phyloP scores from a whole-genome alignment of 1,284 basidiomycete species.

The Xerocomus cyaneibrunnescens region DNA sequence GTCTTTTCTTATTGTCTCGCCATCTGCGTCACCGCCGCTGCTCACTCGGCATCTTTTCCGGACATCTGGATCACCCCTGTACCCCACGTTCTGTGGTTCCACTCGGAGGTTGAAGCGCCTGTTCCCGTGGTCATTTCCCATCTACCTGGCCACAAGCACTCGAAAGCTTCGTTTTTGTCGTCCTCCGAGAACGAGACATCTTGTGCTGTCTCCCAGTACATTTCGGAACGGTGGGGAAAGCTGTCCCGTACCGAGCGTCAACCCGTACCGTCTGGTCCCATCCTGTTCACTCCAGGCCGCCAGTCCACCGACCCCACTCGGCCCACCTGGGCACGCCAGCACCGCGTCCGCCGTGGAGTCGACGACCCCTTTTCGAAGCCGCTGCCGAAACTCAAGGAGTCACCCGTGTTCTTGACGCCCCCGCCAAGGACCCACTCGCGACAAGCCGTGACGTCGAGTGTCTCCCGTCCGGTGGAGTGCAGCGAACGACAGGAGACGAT shows the following conservation, averaged over 20 bases:
- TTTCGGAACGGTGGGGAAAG: conserved; percentile 34
- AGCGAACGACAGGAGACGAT: conserved; percentile 1
- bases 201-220: conserved; percentile 30
- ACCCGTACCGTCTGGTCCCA: conserved; percentile 13
- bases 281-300: conserved; percentile 20
- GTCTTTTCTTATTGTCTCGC: conserved; percentile 56
- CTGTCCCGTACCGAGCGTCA: conserved; percentile 22
- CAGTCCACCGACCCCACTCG: conserved; percentile 23
- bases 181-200: conserved; percentile 16
- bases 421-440: conserved; percentile 23
- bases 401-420: conserved; percentile 3
- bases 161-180: conserved; percentile 5
- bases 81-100: conserved; percentile 59
- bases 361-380: conserved; percentile 41
- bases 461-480: not conserved
- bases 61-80: conserved; percentile 53
- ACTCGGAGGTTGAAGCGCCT: conserved; percentile 8
- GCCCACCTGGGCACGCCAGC: conserved; percentile 49
- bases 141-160: conserved; percentile 8
- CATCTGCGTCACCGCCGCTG: conserved; percentile 45
- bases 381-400: conserved; percentile 7
- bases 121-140: conserved; percentile 6
- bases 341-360: conserved; percentile 49
- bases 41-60: conserved; percentile 43
- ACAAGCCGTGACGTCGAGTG: conserved; percentile 2